Conservation (phyloP, 257 asterid genomes). For the Plantago ovata region DNA sequence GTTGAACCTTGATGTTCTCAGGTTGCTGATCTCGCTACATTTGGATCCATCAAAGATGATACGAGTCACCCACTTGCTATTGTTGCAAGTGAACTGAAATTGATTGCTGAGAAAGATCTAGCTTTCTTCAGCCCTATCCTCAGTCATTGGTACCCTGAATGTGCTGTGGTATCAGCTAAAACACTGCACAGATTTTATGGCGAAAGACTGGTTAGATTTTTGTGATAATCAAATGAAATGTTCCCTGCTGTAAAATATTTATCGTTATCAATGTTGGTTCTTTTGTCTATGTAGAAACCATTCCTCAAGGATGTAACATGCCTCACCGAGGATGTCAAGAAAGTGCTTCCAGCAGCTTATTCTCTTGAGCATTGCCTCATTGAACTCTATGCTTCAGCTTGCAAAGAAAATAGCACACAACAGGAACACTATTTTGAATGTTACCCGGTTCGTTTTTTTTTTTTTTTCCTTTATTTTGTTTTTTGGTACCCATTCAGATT, state of each 20-base stretch:
- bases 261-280: slow-evolving; percentile 20
- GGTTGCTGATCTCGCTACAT: slow-evolving; percentile 43
- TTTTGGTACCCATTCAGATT: not conserved
- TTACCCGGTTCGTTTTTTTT: slow-evolving; percentile 51
- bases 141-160: slow-evolving; percentile 61
- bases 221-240: slow-evolving; percentile 6
- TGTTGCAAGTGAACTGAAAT: slow-evolving; percentile 71
- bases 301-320: slow-evolving; percentile 61
- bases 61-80: slow-evolving; percentile 61
- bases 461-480: no score
- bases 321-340: slow-evolving; percentile 66
- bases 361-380: slow-evolving; percentile 61
- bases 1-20: slow-evolving; percentile 34
- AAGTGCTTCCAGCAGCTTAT: slow-evolving; percentile 87
- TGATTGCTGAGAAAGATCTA: slow-evolving; percentile 68
- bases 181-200: slow-evolving; percentile 75
- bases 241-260: slow-evolving; percentile 20
- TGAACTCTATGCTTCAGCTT: slow-evolving; percentile 55
- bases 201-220: slow-evolving; percentile 72
- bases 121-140: slow-evolving; percentile 61
- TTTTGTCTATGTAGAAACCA: slow-evolving; percentile 52
- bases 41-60: slow-evolving; percentile 44
- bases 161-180: slow-evolving; percentile 59
- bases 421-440: slow-evolving; percentile 42
- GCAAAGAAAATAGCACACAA: slow-evolving; percentile 34